Evolutionary conservation across 129 eudicot species (phyloP).

Genomic region (Gnaphalium uliginosum): DNA sequence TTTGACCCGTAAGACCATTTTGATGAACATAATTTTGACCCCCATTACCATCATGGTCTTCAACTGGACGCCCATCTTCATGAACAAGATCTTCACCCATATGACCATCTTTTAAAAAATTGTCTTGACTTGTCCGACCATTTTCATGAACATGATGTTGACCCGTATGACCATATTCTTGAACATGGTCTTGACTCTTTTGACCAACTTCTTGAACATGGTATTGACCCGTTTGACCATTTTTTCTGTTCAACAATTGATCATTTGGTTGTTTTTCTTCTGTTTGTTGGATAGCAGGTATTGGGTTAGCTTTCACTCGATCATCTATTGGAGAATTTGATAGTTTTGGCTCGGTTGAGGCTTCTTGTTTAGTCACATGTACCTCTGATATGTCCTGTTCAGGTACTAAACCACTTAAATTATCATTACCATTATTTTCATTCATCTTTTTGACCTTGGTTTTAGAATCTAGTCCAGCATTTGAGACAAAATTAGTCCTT

Average conservation of each 20-base stretch:
- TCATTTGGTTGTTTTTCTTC: background rate
- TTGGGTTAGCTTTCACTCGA: background rate
- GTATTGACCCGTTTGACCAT: too few species aligned
- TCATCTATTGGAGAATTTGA: conserved; percentile 33
- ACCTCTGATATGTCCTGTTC: conserved; percentile 34
- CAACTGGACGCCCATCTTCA: background rate
- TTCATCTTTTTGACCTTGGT: background rate
- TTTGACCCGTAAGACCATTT: background rate
- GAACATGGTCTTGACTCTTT: background rate
- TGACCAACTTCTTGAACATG: too few species aligned
- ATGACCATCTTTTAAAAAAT: conserved; percentile 1
- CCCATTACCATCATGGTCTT: background rate
- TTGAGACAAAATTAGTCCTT: conserved; percentile 21
- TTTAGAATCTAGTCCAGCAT: conserved; percentile 26
- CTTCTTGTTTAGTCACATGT: conserved; percentile 23
- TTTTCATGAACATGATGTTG: background rate
- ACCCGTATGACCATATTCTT: background rate
- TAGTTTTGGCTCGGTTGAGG: conserved; percentile 19
- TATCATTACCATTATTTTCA: background rate
- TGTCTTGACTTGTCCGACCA: background rate
- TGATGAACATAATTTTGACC: background rate
- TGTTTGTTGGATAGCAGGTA: background rate
- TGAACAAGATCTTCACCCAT: background rate
- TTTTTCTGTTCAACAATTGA: background rate
- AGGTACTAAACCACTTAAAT: background rate